Evolutionary conservation across 495 filamentous ascomycete genomes (phyloP).

Genomic region (Recurvomyces mirabilis): DNA sequence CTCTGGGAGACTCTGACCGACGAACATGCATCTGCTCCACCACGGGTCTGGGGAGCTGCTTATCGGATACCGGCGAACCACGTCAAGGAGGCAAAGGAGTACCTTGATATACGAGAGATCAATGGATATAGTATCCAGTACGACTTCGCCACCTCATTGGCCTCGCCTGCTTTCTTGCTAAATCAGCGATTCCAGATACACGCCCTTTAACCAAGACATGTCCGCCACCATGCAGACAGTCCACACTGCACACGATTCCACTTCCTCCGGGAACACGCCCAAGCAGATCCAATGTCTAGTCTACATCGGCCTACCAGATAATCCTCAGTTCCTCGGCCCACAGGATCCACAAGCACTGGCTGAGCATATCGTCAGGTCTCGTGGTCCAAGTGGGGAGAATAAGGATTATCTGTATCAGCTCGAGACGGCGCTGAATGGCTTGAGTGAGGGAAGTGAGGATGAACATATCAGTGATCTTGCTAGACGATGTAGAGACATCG

Average conservation of each 20-base stretch:
- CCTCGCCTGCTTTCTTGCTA: too few relatives aligned
- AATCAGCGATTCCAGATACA: too few relatives aligned
- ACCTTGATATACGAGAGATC: constrained; percentile 94
- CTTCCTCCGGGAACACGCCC: not conserved
- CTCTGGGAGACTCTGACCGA: constrained; percentile 76
- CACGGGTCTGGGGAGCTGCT: constrained; percentile 79
- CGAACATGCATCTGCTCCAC: constrained; percentile 39
- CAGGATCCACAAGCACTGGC: constrained; percentile 76
- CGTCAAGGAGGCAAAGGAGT: constrained; percentile 71
- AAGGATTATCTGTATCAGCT: constrained; percentile 80
- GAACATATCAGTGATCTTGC: constrained; percentile 59
- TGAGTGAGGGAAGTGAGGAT: constrained; percentile 73
- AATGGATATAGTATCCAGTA: constrained; percentile 82
- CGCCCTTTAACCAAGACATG: constrained; percentile 47
- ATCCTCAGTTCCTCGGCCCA: constrained; percentile 81
- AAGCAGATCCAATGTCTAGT: constrained; percentile 50
- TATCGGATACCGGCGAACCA: constrained; percentile 71
- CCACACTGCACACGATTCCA: constrained; percentile 23
- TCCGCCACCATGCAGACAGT: constrained; percentile 17
- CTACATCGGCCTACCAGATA: constrained; percentile 89
- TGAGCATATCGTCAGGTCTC: constrained; percentile 63
- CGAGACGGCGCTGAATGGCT: constrained; percentile 60
- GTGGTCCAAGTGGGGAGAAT: constrained; percentile 82
- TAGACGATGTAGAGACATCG: constrained; percentile 43
- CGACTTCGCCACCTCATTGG: not conserved